Conservation (phyloP, 768 basidiomycete species). For the Serendipita sp. region DNA sequence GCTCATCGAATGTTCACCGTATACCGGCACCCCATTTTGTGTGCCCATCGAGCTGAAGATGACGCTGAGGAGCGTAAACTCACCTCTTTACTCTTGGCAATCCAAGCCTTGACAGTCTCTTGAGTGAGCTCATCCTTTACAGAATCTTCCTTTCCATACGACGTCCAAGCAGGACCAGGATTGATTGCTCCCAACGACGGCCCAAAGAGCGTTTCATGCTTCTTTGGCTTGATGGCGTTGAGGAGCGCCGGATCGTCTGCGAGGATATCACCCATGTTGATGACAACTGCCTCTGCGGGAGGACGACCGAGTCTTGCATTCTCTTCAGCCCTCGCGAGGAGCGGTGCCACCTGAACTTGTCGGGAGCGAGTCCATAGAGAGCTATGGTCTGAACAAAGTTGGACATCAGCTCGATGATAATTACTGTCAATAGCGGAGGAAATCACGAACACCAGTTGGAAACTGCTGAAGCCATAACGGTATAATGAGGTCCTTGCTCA, state of each 20-base stretch:
- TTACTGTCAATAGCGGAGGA: neutral
- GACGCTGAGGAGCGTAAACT: slow-evolving; percentile 15
- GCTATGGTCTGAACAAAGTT: neutral
- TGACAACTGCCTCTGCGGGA: slow-evolving; percentile 19
- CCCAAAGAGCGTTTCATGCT: slow-evolving; percentile 74
- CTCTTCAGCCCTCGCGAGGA: neutral
- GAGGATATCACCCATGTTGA: slow-evolving; percentile 22
- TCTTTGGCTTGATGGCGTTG: slow-evolving; percentile 23
- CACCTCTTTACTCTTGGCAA: slow-evolving; percentile 78
- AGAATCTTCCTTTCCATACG: slow-evolving; percentile 30
- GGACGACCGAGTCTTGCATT: slow-evolving; percentile 9
- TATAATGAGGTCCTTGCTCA: neutral
- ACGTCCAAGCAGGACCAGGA: slow-evolving; percentile 57
- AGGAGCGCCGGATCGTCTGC: slow-evolving; percentile 7
- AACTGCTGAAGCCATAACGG: neutral
- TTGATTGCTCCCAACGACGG: slow-evolving; percentile 72
- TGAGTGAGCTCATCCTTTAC: slow-evolving; percentile 53
- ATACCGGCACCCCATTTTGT: too few relatives aligned
- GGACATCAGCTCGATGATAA: neutral
- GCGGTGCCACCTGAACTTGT: slow-evolving; percentile 3
- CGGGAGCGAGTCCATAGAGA: slow-evolving; percentile 2
- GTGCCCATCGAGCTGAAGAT: too few relatives aligned
- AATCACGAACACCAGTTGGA: slow-evolving; percentile 3
- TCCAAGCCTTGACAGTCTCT: slow-evolving; percentile 69
- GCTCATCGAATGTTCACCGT: too few relatives aligned